These are phyloP conservation scores for Solioccasus polychromus DNA, from an alignment of 768 basidiomycete species.

Conservation along the genomic window DNA sequence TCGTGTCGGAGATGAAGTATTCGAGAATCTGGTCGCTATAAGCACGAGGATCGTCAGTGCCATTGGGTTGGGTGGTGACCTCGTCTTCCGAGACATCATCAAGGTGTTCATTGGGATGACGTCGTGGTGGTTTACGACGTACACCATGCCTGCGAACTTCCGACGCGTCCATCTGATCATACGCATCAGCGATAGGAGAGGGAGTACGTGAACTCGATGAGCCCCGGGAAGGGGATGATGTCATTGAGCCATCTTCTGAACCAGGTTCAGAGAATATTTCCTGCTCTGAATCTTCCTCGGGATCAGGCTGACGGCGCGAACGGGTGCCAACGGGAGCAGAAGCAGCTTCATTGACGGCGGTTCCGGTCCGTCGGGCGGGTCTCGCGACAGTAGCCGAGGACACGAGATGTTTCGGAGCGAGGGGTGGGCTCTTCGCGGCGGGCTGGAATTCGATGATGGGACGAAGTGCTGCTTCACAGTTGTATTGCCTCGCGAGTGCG, in stretches of 20 bases:
- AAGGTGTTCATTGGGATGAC: conserved; percentile 44
- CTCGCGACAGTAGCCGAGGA: conserved; percentile 50
- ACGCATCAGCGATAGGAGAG: conserved; percentile 67
- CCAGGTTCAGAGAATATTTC: conserved; percentile 65
- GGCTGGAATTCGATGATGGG: conserved; percentile 96
- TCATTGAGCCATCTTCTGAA: conserved; percentile 88
- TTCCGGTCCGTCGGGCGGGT: conserved; percentile 27
- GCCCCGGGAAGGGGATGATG: conserved; percentile 81
- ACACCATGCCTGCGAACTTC: conserved; percentile 34
- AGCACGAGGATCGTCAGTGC: conserved; percentile 52
- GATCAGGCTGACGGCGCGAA: conserved; percentile 50
- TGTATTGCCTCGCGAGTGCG: conserved; percentile 85
- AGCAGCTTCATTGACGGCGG: conserved; percentile 15
- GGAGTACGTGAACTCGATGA: conserved; percentile 91
- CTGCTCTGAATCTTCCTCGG: conserved; percentile 57
- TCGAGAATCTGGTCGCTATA: conserved; percentile 97
- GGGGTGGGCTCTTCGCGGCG: conserved; percentile 84
- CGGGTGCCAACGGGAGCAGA: conserved; percentile 45
- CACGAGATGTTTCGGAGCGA: conserved; percentile 94
- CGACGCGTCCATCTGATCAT: conserved; percentile 28
- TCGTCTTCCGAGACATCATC: conserved; percentile 47
- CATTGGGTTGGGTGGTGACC: conserved; percentile 38
- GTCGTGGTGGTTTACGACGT: conserved; percentile 48
- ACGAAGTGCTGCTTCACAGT: conserved; percentile 80
- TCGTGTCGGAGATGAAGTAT: conserved; percentile 97